phyloP scores from a whole-genome alignment of 345 rosid genomes.

The Gossypium raimondii region DNA sequence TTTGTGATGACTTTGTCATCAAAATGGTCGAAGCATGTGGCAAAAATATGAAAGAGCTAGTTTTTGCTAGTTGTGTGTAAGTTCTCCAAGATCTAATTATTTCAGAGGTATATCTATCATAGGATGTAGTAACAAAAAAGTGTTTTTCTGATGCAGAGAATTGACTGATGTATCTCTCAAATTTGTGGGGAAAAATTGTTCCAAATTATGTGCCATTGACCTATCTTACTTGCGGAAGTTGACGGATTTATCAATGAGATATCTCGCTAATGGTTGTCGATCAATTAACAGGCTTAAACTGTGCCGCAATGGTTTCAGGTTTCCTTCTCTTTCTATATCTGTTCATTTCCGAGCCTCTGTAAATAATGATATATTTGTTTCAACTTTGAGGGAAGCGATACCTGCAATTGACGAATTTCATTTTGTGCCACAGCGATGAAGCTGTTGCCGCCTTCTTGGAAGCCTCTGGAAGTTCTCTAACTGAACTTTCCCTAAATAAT shows the following conservation, averaged over 20 bases:
- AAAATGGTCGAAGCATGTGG: slow-evolving; percentile 24
- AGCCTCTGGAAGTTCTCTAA: slow-evolving; percentile 41
- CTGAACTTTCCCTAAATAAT: slow-evolving; percentile 43
- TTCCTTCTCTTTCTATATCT: not conserved
- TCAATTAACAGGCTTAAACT: slow-evolving; percentile 31
- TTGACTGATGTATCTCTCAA: slow-evolving; percentile 37
- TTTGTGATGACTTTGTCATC: slow-evolving; percentile 29
- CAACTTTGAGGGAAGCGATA: not conserved
- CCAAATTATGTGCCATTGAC: slow-evolving; percentile 39
- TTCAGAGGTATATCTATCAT: not conserved
- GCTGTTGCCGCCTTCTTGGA: slow-evolving; percentile 59
- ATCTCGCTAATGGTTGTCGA: slow-evolving; percentile 44
- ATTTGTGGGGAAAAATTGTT: slow-evolving; percentile 28
- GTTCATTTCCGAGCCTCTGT: not conserved
- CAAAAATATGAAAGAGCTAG: slow-evolving; percentile 38
- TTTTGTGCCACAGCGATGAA: slow-evolving; percentile 43
- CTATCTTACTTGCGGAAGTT: slow-evolving; percentile 34
- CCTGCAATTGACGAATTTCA: not conserved
- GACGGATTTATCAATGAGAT: slow-evolving; percentile 33
- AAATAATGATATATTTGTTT: not conserved
- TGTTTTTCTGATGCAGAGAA: slow-evolving; percentile 29
- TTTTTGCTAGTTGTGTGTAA: slow-evolving; percentile 23
- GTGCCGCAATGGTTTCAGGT: slow-evolving; percentile 24
- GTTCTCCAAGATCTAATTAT: slow-evolving; percentile 3
- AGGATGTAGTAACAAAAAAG: slow-evolving; percentile 2